Evolutionary conservation across 306 rosid genomes (phyloP).

Genomic region (Castanopsis chinensis): DNA sequence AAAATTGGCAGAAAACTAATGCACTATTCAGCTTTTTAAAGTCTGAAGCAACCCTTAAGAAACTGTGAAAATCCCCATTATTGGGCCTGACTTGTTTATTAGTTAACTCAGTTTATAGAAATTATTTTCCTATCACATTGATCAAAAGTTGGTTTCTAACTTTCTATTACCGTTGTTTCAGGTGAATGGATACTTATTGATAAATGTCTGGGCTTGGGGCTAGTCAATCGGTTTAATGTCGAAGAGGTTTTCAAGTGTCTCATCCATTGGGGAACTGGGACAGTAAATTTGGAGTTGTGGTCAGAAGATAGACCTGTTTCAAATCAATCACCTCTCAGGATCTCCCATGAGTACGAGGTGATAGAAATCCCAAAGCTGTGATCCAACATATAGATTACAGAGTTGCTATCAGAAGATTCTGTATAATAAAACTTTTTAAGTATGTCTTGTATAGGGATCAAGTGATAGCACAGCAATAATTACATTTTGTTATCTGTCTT

Average conservation of each 20-base stretch:
- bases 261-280: constrained; percentile 73
- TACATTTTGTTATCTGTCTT: too few relatives aligned
- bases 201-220: constrained; percentile 66
- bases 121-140: neutral
- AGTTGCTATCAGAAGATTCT: too few relatives aligned
- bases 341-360: constrained; percentile 74
- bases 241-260: constrained; percentile 72
- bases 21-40: neutral
- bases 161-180: constrained; percentile 26
- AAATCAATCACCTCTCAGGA: constrained; percentile 56
- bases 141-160: neutral
- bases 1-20: neutral
- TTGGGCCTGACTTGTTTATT: neutral
- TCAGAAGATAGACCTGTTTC: constrained; percentile 82
- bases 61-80: neutral
- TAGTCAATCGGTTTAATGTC: constrained; percentile 64
- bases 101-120: neutral
- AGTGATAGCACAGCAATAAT: too few relatives aligned
- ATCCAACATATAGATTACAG: neutral
- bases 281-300: constrained; percentile 91
- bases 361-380: constrained; percentile 27
- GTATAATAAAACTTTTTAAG: too few relatives aligned
- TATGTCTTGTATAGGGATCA: too few relatives aligned
- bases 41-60: neutral
- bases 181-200: constrained; percentile 91